Evolutionary conservation across 1,139 yeast genomes (phyloP).

Genomic region (Diutina pseudorugosa): DNA sequence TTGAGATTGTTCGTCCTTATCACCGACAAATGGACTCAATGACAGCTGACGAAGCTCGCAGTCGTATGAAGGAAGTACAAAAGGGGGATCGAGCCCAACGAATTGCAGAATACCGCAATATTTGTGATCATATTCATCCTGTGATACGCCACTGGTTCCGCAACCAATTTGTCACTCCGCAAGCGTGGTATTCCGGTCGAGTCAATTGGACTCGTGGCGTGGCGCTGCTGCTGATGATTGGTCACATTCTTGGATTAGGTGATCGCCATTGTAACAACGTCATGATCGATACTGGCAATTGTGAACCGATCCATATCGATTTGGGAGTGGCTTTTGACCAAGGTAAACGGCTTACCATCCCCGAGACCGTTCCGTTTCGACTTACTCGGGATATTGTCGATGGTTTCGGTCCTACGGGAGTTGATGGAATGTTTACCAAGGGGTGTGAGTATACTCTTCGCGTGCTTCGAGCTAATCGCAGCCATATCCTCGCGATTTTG

Average conservation of each 20-base stretch:
- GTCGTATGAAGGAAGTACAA: slow-evolving; percentile 49
- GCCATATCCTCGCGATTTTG: slow-evolving; percentile 66
- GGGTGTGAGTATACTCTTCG: slow-evolving; percentile 66
- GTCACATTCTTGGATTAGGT: slow-evolving; percentile 81
- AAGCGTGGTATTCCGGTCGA: slow-evolving; percentile 61
- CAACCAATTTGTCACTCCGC: slow-evolving; percentile 49
- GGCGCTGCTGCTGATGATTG: slow-evolving; percentile 80
- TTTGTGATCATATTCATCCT: slow-evolving; percentile 49
- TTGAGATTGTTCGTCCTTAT: slow-evolving; percentile 51
- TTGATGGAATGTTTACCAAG: slow-evolving; percentile 59
- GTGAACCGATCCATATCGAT: slow-evolving; percentile 94
- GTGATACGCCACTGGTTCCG: slow-evolving; percentile 60
- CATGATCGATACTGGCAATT: slow-evolving; percentile 61
- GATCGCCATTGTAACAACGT: slow-evolving; percentile 92
- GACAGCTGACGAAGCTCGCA: slow-evolving; percentile 47
- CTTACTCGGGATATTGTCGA: slow-evolving; percentile 84
- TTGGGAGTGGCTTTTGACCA: slow-evolving; percentile 94
- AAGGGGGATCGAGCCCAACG: slow-evolving; percentile 33
- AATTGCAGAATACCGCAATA: slow-evolving; percentile 33
- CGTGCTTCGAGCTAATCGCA: slow-evolving; percentile 53
- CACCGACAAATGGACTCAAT: slow-evolving; percentile 39
- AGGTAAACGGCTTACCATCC: slow-evolving; percentile 72
- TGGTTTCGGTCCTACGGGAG: slow-evolving; percentile 82
- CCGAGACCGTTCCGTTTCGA: slow-evolving; percentile 90
- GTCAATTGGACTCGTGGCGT: slow-evolving; percentile 63